Percentiles rank a stretch among this genome's conserved stretches.
Conservation (phyloP, 139 green algal species). For the Chlamydomonas incerta region DNA sequence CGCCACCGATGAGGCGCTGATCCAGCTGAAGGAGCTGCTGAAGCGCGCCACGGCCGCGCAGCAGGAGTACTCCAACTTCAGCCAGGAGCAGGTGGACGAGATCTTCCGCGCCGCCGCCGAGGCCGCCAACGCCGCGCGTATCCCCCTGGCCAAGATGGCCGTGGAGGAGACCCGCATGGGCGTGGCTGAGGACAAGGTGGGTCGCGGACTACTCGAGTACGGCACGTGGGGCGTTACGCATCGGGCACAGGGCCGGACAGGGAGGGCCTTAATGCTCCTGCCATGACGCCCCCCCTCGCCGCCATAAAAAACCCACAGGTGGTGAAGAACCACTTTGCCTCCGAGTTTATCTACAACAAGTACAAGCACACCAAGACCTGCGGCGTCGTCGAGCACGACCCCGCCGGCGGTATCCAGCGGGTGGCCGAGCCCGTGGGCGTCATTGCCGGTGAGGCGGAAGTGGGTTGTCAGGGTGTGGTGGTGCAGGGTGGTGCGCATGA, state of each 20-base stretch:
- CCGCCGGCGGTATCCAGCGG: slow-evolving; percentile 57
- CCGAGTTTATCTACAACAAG: slow-evolving; percentile 85
- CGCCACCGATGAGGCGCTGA: slow-evolving; percentile 31
- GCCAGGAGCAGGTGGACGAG: slow-evolving; percentile 53
- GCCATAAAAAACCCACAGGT: too few relatives aligned
- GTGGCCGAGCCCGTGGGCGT: slow-evolving; percentile 73
- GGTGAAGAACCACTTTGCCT: slow-evolving; percentile 82
- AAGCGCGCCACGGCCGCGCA: slow-evolving; percentile 48
- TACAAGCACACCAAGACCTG: slow-evolving; percentile 83
- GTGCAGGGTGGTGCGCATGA: too few relatives aligned
- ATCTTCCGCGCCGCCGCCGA: slow-evolving; percentile 52
- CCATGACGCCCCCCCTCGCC: too few relatives aligned
- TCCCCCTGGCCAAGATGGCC: slow-evolving; percentile 76
- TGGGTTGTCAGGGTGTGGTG: not conserved
- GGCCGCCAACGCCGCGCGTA: slow-evolving; percentile 64
- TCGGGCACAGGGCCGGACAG: too few relatives aligned
- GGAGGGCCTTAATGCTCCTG: not conserved
- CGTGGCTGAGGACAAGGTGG: slow-evolving; percentile 69
- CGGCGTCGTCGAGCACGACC: slow-evolving; percentile 72
- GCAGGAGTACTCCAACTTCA: slow-evolving; percentile 57
- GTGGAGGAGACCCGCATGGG: slow-evolving; percentile 75
- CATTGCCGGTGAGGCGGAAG: slow-evolving; percentile 47
- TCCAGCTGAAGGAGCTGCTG: slow-evolving; percentile 51
- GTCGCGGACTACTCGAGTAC: not conserved
- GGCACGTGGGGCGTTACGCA: too few relatives aligned